Base-by-base conservation (phyloP, 108 stramenopile genomes). In the Nitzschia palea region DNA sequence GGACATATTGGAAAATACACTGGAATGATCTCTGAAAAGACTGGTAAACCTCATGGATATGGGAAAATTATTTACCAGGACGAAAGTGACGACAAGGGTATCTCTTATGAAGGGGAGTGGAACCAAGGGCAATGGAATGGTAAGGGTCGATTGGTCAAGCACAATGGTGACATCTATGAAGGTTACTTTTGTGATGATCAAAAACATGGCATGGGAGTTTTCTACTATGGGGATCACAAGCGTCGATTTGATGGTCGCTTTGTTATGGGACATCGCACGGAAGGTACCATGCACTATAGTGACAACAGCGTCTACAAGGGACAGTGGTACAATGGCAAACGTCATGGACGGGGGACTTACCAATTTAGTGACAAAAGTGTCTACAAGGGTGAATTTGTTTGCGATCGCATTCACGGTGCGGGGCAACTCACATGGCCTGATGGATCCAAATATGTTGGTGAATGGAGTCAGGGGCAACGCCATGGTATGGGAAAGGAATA, bases 121-220 rank as follows among this genome's bases (percentile, higher is more conserved):
- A 44, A 53, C n/a, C 59, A 70, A 51, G 69, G 69, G 9, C 48
- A 51, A 30, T 70, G 69, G 69, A 61, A 52, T 44, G 69, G 69
- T 0, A 27, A 37, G 20, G 69, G 69, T 0, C 2, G 28, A 14
- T 47, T 42, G 26, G 32, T 30, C 69, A 70, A 70, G 28, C 22
- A 44, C 47, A 70, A 61, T 61, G 69, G 69, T 22, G 69, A 60
- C 25, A 22, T 35, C 8, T 95, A 93, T 57, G 81, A 71, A 32
- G 95, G 95, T 29, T 78, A 91, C 23, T 93, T 87, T 51, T 65
- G 67, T 33, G 85, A 94, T 43, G 87, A 85, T 74, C 32, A 66
- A 20, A 65, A 87, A 2, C 82, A 91, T 62, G 93, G 93, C 9
- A n/a, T 45, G 1, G 89, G 93, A 14, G 70, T 60, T 27, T 94